phyloP scores from a whole-genome alignment of 371 early-diverging fungal genomes.

The Mucor indicus region DNA sequence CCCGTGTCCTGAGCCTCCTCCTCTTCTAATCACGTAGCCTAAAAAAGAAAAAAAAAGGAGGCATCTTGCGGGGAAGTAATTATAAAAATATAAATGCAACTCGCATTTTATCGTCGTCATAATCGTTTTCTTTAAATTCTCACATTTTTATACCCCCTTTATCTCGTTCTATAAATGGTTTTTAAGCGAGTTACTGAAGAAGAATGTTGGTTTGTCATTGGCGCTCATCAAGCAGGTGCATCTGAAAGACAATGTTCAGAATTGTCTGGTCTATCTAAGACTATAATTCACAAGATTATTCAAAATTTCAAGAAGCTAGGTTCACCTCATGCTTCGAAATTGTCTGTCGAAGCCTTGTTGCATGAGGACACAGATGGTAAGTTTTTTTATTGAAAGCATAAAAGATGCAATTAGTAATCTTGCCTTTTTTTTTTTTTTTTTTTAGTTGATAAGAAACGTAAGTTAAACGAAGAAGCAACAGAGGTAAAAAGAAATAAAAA shows the following conservation, averaged over 20 bases:
- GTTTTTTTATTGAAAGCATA: too few species aligned
- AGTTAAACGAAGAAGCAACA: neutral
- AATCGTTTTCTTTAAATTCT: too few species aligned
- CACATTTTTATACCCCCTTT: too few species aligned
- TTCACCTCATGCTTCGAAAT: constrained; percentile 28
- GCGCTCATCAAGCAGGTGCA: constrained; percentile 49
- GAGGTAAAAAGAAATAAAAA: neutral
- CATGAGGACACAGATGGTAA: neutral
- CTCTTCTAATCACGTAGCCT: too few species aligned
- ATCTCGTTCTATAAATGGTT: too few species aligned
- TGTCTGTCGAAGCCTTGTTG: constrained; percentile 7
- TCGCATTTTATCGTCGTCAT: too few species aligned
- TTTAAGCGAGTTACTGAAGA: constrained; percentile 7
- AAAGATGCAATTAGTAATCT: too few species aligned
- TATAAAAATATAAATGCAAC: too few species aligned
- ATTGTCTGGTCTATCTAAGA: constrained; percentile 36
- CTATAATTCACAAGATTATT: constrained; percentile 38
- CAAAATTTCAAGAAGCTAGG: constrained; percentile 38
- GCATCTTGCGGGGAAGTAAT: too few species aligned
- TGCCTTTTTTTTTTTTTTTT: too few species aligned
- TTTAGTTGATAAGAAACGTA: constrained; percentile 4
- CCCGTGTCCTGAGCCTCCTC: too few species aligned
- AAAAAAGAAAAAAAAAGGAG: too few species aligned
- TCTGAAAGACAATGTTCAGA: constrained; percentile 39
- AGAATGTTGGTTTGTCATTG: constrained; percentile 40